phyloP scores from a whole-genome alignment of 1,139 yeast genomes.

The Diutina rugosa region DNA sequence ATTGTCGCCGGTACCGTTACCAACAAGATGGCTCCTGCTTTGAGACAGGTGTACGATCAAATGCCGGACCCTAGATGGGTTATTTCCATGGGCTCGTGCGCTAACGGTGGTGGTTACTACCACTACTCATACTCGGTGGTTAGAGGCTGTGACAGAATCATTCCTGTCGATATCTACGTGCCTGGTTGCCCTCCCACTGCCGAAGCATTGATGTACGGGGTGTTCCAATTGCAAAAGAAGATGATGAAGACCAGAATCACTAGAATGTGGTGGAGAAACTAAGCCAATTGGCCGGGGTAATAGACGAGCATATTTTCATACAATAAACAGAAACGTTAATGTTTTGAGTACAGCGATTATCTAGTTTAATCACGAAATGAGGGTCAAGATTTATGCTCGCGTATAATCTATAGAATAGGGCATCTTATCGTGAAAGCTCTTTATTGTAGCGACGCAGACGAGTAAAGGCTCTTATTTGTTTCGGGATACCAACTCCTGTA shows the following conservation, averaged over 20 bases:
- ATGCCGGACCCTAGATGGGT: constrained; percentile 92
- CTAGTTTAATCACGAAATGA: too few species aligned
- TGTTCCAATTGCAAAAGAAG: constrained; percentile 80
- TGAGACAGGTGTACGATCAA: constrained; percentile 88
- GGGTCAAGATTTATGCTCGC: too few species aligned
- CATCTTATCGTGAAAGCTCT: too few species aligned
- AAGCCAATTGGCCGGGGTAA: constrained; percentile 5
- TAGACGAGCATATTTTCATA: background rate
- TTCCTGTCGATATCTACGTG: constrained; percentile 83
- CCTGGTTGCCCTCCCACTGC: constrained; percentile 93
- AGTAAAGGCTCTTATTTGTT: too few species aligned
- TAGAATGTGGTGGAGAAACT: constrained; percentile 78
- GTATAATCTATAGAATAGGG: too few species aligned
- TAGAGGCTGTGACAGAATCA: constrained; percentile 79
- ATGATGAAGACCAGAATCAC: constrained; percentile 74
- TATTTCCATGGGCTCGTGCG: constrained; percentile 90
- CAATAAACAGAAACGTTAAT: background rate
- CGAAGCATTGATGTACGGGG: constrained; percentile 86
- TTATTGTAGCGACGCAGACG: too few species aligned
- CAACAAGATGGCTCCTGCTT: constrained; percentile 88
- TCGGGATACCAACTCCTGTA: too few species aligned
- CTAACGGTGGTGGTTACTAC: constrained; percentile 90
- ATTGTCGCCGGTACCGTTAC: constrained; percentile 90
- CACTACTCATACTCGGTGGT: constrained; percentile 85
- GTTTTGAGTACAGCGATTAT: too few species aligned